Evolutionary conservation across 164 flowering plant species (phyloP), one percentile per base, ranked within the genome.

Genomic region (Paratinospora sagittata): DNA sequence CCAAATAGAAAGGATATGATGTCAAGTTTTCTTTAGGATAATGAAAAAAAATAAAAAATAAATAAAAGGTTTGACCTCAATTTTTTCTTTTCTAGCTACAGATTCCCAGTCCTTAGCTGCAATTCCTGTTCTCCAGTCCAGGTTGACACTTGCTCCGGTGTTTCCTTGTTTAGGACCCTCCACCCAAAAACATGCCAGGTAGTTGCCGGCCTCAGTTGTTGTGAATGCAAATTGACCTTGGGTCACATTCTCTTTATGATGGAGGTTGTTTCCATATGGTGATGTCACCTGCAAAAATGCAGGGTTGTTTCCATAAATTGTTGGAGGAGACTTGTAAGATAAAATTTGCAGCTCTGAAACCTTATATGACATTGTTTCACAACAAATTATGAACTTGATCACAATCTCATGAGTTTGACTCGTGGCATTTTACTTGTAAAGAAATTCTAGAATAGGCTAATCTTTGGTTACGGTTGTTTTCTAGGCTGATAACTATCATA

Each of bases 71-170:
- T 71, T 26, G 66, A 88, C 98, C 92, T 92, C 96, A 65, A 94
- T 79, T 72, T 89, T 88, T 76, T 94, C 98, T 78, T 88, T 92
- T 75, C 76, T 88, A 21, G 98, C 98, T 77, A 92, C 91, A 14
- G 98, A 85, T 0, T 94, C 97, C 98, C 98, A 94, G 79, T 94
- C 98, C 78, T 84, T 92, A 2, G 98, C 93, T 10, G 92, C 97
- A 78, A 94, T 86, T 75, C 98, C 98, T 45, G 76, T 89, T 83
- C 70, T 93, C 98, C 97, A 93, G 78, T 93, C 98, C 65, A 93
- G 70, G 83, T 77, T 86, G 62, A 93, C 82, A 75, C 85, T 91
- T 58, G 86, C 81, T 7, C 80, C 89, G 33, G 68, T 76, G 34
- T 77, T 80, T 9, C 78, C 82, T 13, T 77, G 81, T 69, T 78